Evolutionary conservation across 768 basidiomycete genomes (phyloP), one percentile per base, ranked within the genome.

Genomic region (Trametopsis cervina): DNA sequence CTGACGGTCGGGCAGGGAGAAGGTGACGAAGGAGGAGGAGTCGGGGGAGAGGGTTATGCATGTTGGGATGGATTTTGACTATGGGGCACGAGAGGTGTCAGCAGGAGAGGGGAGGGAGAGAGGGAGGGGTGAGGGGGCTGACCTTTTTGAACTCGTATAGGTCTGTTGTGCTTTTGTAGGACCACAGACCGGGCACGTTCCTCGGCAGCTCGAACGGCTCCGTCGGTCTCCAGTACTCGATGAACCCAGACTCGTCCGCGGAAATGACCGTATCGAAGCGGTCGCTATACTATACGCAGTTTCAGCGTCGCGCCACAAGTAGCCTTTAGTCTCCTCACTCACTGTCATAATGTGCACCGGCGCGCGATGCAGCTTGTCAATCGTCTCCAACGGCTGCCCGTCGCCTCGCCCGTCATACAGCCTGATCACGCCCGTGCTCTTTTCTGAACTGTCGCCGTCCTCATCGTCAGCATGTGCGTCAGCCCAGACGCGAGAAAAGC

Each of bases 121-220:
- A 50, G 20, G 22, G 27, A 13, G 5, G n/a, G n/a, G n/a, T n/a
- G 33, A 13, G 29, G 22, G 2, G 20, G 57, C 66, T 11, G 45
- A 88, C 94, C 77, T 98, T 99, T 72, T 96, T 97, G 71, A 97
- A 99, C 57, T 98, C 93, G 66, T 96, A 98, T 36, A 98, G 64
- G 60, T 97, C 92, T 0, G 96, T 98, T 36, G 83, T 78, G 44
- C 81, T 87, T 64, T 98, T 98, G 69, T 76, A 94, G 25, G 81
- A 72, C 95, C 95, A 99, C 53, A 96, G 63, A 0, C 85, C 84
- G 2, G 79, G 72, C 1, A 90, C 71, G 47, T 83, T 80, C 54
- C 80, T 81, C 0, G 96, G 95, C 35, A 81, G 66, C 43, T 81
- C 85, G 62, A 93, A 98, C 2, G 92, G 90, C 60, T 97, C 94